These are phyloP conservation scores for Colletotrichum salicis DNA, from an alignment of 2,329 filamentous ascomycete genomes.

Conservation along the genomic window DNA sequence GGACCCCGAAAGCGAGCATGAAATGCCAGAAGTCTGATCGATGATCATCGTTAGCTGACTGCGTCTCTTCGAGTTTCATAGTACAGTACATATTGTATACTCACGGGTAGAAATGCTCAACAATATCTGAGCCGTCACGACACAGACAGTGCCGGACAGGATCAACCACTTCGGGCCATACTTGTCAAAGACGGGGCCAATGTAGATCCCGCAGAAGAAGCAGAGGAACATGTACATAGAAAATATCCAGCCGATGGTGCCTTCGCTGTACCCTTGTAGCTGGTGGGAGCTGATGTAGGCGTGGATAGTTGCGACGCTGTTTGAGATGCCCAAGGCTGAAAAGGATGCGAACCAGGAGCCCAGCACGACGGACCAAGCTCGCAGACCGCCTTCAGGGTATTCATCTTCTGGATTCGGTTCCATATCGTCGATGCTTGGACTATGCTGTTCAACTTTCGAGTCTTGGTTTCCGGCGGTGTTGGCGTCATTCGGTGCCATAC, in stretches of 20 bases:
- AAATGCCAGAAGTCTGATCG: slow-evolving; percentile 81
- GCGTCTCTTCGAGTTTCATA: background rate
- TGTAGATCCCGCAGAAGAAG: slow-evolving; percentile 86
- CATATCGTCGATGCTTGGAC: slow-evolving; percentile 11
- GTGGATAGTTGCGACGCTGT: slow-evolving; percentile 82
- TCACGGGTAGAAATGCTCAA: slow-evolving; percentile 76
- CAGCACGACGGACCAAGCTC: slow-evolving; percentile 86
- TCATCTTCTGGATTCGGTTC: slow-evolving; percentile 50
- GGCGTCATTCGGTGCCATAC: background rate
- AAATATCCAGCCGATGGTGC: slow-evolving; percentile 87
- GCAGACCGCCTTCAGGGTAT: slow-evolving; percentile 84
- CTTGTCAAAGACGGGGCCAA: slow-evolving; percentile 88
- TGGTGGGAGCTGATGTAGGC: slow-evolving; percentile 81
- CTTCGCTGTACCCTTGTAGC: slow-evolving; percentile 72
- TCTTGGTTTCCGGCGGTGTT: background rate
- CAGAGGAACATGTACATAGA: slow-evolving; percentile 84
- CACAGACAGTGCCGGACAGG: slow-evolving; percentile 70
- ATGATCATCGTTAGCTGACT: background rate
- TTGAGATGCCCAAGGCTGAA: slow-evolving; percentile 81
- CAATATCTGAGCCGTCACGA: slow-evolving; percentile 72
- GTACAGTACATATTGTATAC: slow-evolving; percentile 30
- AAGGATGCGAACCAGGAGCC: slow-evolving; percentile 83
- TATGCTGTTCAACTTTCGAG: background rate
- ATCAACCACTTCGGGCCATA: slow-evolving; percentile 81
- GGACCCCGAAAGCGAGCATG: slow-evolving; percentile 79